Percentiles rank a stretch among this genome's conserved stretches.
phyloP scores from a whole-genome alignment of 177 flowering plant species.

The Telopea speciosissima region DNA sequence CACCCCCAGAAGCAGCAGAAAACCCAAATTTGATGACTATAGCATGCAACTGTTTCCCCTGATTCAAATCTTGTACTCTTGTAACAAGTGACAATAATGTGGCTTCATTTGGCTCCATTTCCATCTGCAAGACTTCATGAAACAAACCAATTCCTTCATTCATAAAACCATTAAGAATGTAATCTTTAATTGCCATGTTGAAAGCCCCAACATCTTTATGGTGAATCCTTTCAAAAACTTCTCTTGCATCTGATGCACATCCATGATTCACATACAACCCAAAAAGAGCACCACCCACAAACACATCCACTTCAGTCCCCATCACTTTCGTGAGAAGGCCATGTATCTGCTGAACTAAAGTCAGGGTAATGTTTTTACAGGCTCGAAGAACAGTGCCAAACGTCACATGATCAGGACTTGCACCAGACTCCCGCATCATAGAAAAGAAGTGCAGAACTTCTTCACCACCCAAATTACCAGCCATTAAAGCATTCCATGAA shows the following conservation, averaged over 20 bases:
- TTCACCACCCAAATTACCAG: conserved; percentile 13
- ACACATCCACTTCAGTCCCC: conserved; percentile 16
- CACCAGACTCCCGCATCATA: conserved; percentile 15
- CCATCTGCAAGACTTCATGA: conserved; percentile 16
- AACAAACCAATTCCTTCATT: conserved; percentile 17
- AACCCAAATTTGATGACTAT: conserved; percentile 23
- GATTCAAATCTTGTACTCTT: conserved; percentile 4
- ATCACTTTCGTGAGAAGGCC: conserved; percentile 14
- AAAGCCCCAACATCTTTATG: conserved; percentile 20
- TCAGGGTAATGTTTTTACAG: conserved; percentile 10
- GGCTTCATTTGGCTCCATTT: conserved; percentile 17
- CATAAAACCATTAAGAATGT: conserved; percentile 7
- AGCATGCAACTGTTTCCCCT: conserved; percentile 26
- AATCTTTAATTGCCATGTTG: conserved; percentile 25
- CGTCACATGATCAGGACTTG: conserved; percentile 23
- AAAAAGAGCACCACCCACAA: conserved; percentile 22
- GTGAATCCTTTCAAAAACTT: conserved; percentile 14
- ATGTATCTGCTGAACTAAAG: conserved; percentile 21
- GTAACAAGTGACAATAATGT: conserved; percentile 21
- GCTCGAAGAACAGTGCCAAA: conserved; percentile 21
- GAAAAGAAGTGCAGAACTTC: conserved; percentile 12
- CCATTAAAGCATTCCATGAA: conserved; percentile 28
- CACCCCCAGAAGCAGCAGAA: neutral
- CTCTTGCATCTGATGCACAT: conserved; percentile 11
- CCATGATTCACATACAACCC: conserved; percentile 16